These are phyloP conservation scores for Penicillium sp. DNA, from an alignment of 2,329 filamentous ascomycete species.

Conservation along the genomic window DNA sequence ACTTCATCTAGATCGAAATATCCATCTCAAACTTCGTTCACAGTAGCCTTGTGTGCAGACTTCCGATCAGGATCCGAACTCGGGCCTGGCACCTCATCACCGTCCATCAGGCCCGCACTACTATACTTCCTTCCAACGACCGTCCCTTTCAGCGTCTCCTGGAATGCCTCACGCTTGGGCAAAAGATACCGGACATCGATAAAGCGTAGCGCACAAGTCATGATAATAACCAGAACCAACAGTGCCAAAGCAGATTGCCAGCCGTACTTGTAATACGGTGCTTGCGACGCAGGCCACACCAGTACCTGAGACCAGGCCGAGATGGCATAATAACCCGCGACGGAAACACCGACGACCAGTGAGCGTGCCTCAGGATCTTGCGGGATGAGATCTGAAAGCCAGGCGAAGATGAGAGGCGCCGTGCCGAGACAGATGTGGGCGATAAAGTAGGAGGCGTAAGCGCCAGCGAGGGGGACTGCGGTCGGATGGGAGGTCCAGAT, in stretches of 20 bases:
- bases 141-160: constrained; percentile 17
- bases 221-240: constrained; percentile 49
- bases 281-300: constrained; percentile 55
- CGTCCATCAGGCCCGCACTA: not conserved
- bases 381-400: constrained; percentile 55
- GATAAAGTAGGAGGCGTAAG: constrained; percentile 57
- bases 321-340: constrained; percentile 55
- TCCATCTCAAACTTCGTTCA: not conserved
- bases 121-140: constrained; percentile 13
- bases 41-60: not conserved
- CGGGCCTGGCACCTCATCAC: not conserved
- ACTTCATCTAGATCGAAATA: too few relatives aligned
- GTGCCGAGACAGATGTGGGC: constrained; percentile 53
- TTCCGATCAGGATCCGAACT: not conserved
- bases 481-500: constrained; percentile 54
- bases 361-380: constrained; percentile 55
- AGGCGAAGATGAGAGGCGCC: constrained; percentile 55
- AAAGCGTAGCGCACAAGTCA: constrained; percentile 48
- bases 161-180: constrained; percentile 26
- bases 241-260: constrained; percentile 53
- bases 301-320: constrained; percentile 56
- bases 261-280: constrained; percentile 53
- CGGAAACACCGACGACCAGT: constrained; percentile 52
- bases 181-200: constrained; percentile 49
- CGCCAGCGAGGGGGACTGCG: constrained; percentile 47